Evolutionary conservation across 1,139 yeast species (phyloP).

Genomic region (Nakaseomyces delphensis): DNA sequence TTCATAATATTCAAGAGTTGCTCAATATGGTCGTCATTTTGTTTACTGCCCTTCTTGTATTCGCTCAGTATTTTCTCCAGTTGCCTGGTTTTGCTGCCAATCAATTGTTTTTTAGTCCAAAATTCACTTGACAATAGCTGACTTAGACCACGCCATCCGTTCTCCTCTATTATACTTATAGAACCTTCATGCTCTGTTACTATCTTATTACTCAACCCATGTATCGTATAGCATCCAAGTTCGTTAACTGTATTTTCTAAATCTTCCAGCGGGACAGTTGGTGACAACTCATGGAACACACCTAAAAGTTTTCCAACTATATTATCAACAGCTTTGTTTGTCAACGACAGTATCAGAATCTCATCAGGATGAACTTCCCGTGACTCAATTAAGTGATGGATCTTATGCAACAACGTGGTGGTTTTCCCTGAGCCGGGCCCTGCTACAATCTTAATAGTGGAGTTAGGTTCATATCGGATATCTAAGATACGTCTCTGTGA

Average conservation of each 20-base stretch:
- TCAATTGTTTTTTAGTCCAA: constrained; percentile 13
- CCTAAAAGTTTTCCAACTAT: constrained; percentile 35
- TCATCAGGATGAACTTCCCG: constrained; percentile 42
- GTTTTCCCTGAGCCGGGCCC: constrained; percentile 82
- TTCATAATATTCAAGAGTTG: constrained; percentile 30
- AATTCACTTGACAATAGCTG: constrained; percentile 24
- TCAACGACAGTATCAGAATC: constrained; percentile 57
- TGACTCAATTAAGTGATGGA: constrained; percentile 39
- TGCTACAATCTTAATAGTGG: constrained; percentile 46
- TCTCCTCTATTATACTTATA: constrained; percentile 40
- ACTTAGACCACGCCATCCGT: constrained; percentile 41
- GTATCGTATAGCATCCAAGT: constrained; percentile 51
- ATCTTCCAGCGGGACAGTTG: constrained; percentile 10
- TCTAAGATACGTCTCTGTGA: constrained; percentile 31
- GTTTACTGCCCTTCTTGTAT: constrained; percentile 24
- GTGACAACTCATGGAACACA: constrained; percentile 31
- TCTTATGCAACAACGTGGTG: constrained; percentile 46
- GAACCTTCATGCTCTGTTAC: constrained; percentile 37
- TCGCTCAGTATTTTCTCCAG: constrained; percentile 34
- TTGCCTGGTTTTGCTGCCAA: constrained; percentile 27
- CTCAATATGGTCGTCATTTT: constrained; percentile 11
- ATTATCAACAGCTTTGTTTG: constrained; percentile 59
- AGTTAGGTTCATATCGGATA: constrained; percentile 26
- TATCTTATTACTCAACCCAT: constrained; percentile 47
- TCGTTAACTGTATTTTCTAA: constrained; percentile 27